Percentiles rank a stretch among this genome's conserved stretches.
Conservation (phyloP, 2,329 filamentous ascomycete genomes). For the Trichoderma endophyticum region DNA sequence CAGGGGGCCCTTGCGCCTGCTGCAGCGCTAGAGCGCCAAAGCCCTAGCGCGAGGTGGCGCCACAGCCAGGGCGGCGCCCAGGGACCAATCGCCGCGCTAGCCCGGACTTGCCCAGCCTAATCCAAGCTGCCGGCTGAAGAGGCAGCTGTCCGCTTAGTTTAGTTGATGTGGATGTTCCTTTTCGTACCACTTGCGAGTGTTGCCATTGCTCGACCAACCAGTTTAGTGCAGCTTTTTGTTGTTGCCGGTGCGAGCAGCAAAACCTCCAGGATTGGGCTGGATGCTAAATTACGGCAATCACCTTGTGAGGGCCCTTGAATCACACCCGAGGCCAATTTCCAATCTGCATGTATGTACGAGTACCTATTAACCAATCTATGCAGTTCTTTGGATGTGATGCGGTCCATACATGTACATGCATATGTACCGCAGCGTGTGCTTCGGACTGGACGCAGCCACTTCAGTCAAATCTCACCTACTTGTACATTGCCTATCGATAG, state of each 20-base stretch:
- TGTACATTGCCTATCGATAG: constrained; percentile 4
- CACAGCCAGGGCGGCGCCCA: constrained; percentile 13
- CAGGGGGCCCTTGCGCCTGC: not conserved
- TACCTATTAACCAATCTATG: not conserved
- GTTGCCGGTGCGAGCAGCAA: not conserved
- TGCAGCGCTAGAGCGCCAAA: not conserved
- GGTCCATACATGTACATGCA: constrained; percentile 6
- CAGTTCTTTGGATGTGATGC: not conserved
- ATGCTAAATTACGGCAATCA: not conserved
- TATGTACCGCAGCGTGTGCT: not conserved
- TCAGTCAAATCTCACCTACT: not conserved
- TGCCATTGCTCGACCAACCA: not conserved
- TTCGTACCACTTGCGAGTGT: not conserved
- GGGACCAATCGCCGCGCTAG: constrained; percentile 13
- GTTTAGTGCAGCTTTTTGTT: not conserved
- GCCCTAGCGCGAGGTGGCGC: constrained; percentile 10
- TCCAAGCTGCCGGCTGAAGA: constrained; percentile 7
- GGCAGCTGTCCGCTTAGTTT: constrained; percentile 1
- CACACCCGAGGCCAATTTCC: not conserved
- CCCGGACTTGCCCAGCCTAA: not conserved
- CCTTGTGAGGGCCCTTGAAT: not conserved
- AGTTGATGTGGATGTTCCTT: not conserved
- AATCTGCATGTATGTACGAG: not conserved
- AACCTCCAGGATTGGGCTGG: constrained; percentile 3
- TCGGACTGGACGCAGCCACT: not conserved